Base-by-base conservation (phyloP, 2,329 filamentous ascomycete species). In the Microsporum audouinii region DNA sequence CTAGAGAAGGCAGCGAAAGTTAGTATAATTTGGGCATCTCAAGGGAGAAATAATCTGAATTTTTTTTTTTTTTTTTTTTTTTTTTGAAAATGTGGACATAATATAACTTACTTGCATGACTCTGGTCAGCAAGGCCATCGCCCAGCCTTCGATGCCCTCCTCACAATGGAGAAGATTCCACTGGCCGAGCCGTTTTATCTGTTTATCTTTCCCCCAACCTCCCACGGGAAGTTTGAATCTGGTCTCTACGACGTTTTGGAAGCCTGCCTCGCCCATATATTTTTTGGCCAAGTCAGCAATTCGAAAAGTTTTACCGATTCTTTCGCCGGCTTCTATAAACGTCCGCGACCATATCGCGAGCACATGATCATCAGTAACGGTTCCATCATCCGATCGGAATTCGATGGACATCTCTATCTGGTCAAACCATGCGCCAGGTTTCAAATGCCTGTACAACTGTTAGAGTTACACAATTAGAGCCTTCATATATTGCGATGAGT, bases 181-280 rank as follows among this genome's bases (percentile, higher is more conserved):
- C 38, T 43, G 49, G 7, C 62, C 60, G n/a, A 63, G 60, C 36
- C 59, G 51, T 38, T 60, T 57, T 29, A 59, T 41, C 10, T 47
- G 57, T 45, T 59, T 59, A 12, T 61, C 62, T 38, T 61, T 66
- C 10, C 68, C 61, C 71, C 71, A 72, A 8, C 66, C 65, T 5
- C 70, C 70, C 12, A 71, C 63, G 2, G 70, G 71, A 60, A 70
- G 63, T 49, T 71, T 70, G 63, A 65, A 70, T 14, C 65, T 62
- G 23, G 62, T 64, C 59, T 72, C 70, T 7, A 62, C 68, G 10
- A 71, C 67, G 41, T 70, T 65, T 27, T 67, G 61, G 60, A 72
- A 71, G 7, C 71, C 70, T 2, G 66, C 70, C 3, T 69, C 60
- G 17, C 66, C 60, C 62, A 72, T 68, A 61, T 69, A 67, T 4